Base-by-base conservation (phyloP, 2,329 filamentous ascomycete species). In the Teratosphaeria viscida region DNA sequence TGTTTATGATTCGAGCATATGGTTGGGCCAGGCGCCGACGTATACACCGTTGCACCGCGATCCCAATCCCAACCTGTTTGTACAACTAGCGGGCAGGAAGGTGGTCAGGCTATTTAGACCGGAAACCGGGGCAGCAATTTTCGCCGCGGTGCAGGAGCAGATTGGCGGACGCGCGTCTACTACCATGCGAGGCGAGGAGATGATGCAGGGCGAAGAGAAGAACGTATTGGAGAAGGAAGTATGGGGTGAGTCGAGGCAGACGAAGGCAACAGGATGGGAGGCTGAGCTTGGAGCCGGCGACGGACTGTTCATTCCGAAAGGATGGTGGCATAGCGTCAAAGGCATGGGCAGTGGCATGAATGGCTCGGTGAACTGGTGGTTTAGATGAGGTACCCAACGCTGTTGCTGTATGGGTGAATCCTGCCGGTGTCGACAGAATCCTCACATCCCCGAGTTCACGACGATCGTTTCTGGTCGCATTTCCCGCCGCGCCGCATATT, bases 11-110 rank as follows among this genome's bases (percentile, higher is more conserved):
- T 86, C 88, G 0, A 95, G 89, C 66, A 78, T 97, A 52, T 99
- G 92, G 92, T 81, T 97, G 12, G 94, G 94, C 0, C 78, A 87
- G 14, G 85, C 90, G 47, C 90, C 90, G 0, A 96, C 92, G 0
- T 91, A 90, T 66, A 96, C 94, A 0, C 91, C 94, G 3, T 78
- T 96, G 2, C 94, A 99, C 73, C 84, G 88, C 58, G 94, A 99
- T 68, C 94, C 94, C 0, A 97, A 97, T 68, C 90, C 90, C 0
- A 99, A 99, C 70, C 68, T 96, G 0, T 96, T 97, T 71, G 84
- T 89, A 54, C 94, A 99, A 73, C 73, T 97, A 12, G 84, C 83
- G 16, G 85, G 89, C 3, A 74, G 70, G 57, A 99, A 99, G 73
- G 71, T 76, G 0, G 78, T 96, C 16, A 81, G 91, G n/a, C 71